Evolutionary conservation across 164 flowering plant genomes (phyloP), one percentile per base, ranked within the genome.

Genomic region (Brasenia schreberi): DNA sequence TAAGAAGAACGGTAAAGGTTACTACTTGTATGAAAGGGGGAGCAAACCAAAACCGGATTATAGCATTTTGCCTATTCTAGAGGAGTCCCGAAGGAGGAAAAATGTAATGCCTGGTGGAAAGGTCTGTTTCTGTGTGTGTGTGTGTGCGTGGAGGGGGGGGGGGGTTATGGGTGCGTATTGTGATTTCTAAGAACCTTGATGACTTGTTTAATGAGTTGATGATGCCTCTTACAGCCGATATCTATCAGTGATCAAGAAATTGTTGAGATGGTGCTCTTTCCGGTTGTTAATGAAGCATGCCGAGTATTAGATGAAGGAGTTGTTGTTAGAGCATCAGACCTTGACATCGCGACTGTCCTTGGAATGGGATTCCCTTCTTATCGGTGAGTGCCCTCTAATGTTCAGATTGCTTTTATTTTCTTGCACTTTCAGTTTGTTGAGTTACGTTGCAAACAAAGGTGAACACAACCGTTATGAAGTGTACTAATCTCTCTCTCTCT

Each of bases 331-430:
- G 89, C 99, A 63, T 88, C 99, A 19, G 99, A 94, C 79, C 96
- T 94, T 66, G 97, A 89, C 69, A 69, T 82, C 71, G 86, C 97
- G 71, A 85, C 97, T 69, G 83, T 94, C 69, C 92, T 89, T 66
- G 97, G 99, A 76, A 88, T 94, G 99, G 80, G 99, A 72, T 94
- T 94, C 76, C 99, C 99, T 14, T 74, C 86, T 62, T 89, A 89
- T 67, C 85, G 97, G 99, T 94, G 63, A 74, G 86, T 77, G 53
- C 7, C 7, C 53, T 45, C 6, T 7, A 45, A 45, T 12, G 12
- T 45, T 45, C 7, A 45, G 11, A 7, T 45, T 45, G 53, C 6
- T 45, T 7, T 45, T 1, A 1, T 45, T 45, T 12, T 45, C 5
- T 45, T 45, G 53, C 53, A 5, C 11, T 12, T 5, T 1, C 11